phyloP scores from a whole-genome alignment of 768 basidiomycete genomes.

The Rhodotorula kratochvilovae region DNA sequence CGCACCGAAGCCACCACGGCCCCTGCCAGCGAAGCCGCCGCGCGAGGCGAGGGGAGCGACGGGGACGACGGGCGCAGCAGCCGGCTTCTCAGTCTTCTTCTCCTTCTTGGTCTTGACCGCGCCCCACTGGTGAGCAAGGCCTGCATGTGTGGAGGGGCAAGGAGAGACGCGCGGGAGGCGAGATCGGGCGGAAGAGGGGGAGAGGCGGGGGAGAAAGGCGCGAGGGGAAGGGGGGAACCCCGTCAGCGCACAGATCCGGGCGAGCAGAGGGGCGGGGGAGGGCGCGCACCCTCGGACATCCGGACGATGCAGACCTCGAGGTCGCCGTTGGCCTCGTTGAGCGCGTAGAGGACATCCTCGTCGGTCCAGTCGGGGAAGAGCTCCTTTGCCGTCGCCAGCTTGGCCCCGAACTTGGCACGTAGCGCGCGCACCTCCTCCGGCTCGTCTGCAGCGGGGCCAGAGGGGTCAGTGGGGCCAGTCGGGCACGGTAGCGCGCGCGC shows the following conservation, averaged over 20 bases:
- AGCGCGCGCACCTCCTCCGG: conserved; percentile 35
- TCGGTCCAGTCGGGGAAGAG: conserved; percentile 41
- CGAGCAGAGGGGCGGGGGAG: neutral
- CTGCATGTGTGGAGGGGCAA: neutral
- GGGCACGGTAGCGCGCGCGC: neutral
- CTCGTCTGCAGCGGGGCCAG: neutral
- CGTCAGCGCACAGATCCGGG: neutral
- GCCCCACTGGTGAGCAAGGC: conserved; percentile 39
- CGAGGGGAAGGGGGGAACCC: neutral
- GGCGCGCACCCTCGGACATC: conserved; percentile 36
- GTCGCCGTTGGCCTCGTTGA: conserved; percentile 40
- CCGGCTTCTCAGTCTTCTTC: conserved; percentile 31
- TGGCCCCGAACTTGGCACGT: conserved; percentile 30
- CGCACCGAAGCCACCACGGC: conserved; percentile 34
- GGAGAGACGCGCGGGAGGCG: neutral
- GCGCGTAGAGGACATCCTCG: conserved; percentile 34
- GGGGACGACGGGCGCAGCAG: conserved; percentile 7
- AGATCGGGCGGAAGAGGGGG: neutral
- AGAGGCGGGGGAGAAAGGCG: neutral
- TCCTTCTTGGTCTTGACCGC: conserved; percentile 40
- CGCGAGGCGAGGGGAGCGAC: conserved; percentile 6
- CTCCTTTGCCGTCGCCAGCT: conserved; percentile 29
- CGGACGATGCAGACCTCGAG: conserved; percentile 37
- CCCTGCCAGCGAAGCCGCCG: conserved; percentile 27
- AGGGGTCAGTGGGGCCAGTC: neutral